These are phyloP conservation scores for Metschnikowia cubensis DNA, from an alignment of 805 yeast genomes.

Conservation along the genomic window DNA sequence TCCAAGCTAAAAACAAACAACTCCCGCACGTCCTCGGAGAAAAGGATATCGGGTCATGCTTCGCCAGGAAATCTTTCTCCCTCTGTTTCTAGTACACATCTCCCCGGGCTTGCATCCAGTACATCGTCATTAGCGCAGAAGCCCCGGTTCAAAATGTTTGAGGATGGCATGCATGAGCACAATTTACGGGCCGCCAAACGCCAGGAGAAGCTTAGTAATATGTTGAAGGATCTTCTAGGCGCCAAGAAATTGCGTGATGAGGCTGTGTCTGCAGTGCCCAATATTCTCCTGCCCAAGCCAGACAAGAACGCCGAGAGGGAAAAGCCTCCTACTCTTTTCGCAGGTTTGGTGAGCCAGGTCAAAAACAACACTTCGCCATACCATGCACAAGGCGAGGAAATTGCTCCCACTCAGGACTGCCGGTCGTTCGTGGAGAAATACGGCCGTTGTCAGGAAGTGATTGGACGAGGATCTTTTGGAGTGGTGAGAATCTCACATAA, in stretches of 20 bases:
- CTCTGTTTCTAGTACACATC: conserved; percentile 11
- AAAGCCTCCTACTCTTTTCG: conserved; percentile 67
- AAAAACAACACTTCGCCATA: conserved; percentile 28
- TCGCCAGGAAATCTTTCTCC: conserved; percentile 12
- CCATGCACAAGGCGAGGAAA: conserved; percentile 19
- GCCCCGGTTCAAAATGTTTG: conserved; percentile 53
- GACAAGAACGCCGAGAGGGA: conserved; percentile 7
- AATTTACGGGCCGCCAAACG: conserved; percentile 69
- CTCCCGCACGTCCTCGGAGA: conserved; percentile 22
- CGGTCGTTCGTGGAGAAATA: conserved; percentile 79
- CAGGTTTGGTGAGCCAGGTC: conserved; percentile 63
- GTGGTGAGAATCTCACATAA: conserved; percentile 87
- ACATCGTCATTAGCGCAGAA: conserved; percentile 14
- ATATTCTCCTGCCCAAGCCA: conserved; percentile 40
- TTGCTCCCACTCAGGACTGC: conserved; percentile 28
- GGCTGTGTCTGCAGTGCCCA: conserved; percentile 73
- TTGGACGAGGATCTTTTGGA: conserved; percentile 94
- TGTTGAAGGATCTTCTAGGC: conserved; percentile 74
- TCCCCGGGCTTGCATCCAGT: conserved; percentile 9
- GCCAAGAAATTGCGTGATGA: conserved; percentile 66
- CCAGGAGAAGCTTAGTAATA: conserved; percentile 69
- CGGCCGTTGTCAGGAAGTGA: conserved; percentile 91
- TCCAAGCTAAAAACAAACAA: conserved; percentile 16
- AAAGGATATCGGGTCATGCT: conserved; percentile 9
- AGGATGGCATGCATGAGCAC: conserved; percentile 79